Evolutionary conservation across 2,329 filamentous ascomycete genomes (phyloP).

Genomic region (Raffaelea arxii): DNA sequence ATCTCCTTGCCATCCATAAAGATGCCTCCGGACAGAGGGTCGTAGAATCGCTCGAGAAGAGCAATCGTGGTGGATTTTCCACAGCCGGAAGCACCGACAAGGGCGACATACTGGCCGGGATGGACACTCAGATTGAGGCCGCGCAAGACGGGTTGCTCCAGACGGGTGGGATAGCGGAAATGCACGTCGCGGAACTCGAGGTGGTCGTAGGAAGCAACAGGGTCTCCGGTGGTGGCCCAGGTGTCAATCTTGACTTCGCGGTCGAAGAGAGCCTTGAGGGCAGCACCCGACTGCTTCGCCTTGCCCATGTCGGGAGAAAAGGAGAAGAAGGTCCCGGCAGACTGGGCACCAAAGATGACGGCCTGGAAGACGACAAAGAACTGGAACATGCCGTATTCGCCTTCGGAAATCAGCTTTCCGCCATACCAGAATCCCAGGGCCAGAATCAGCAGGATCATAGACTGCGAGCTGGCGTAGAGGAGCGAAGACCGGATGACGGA

Average conservation of each 20-base stretch:
- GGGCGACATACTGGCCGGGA: conserved; percentile 74
- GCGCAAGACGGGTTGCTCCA: conserved; percentile 83
- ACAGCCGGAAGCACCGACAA: conserved; percentile 90
- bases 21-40: conserved; percentile 70
- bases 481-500: conserved; percentile 68
- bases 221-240: conserved; percentile 62
- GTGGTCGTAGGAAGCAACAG: conserved; percentile 52
- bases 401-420: conserved; percentile 59
- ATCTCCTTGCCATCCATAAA: conserved; percentile 80
- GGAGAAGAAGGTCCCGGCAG: conserved; percentile 79
- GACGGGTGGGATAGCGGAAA: conserved; percentile 86
- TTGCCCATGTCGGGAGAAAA: conserved; percentile 92
- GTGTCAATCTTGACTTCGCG: conserved; percentile 72
- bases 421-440: conserved; percentile 93
- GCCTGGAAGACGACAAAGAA: conserved; percentile 89
- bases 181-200: conserved; percentile 90
- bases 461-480: conserved; percentile 79
- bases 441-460: conserved; percentile 71
- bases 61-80: conserved; percentile 93
- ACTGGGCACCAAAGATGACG: conserved; percentile 86
- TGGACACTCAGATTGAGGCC: conserved; percentile 67
- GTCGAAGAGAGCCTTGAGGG: conserved; percentile 78
- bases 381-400: conserved; percentile 68
- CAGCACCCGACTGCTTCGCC: conserved; percentile 70
- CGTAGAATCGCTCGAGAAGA: conserved; percentile 88